Evolutionary conservation across 1,139 yeast genomes (phyloP).

Genomic region (Hyphopichia fennica): DNA sequence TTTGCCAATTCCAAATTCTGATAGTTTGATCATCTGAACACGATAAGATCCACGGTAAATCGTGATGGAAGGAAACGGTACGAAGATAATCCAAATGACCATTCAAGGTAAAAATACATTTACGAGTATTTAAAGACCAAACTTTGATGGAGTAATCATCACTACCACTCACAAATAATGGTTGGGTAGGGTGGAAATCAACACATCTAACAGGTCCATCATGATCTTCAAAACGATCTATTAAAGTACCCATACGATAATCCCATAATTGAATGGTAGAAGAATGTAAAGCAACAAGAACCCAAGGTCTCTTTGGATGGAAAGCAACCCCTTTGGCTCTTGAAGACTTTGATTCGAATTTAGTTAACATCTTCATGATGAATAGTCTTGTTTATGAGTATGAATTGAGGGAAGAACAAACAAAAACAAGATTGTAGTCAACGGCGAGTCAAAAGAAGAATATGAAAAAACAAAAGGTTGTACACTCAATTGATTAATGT

Average conservation of each 20-base stretch:
- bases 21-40: conserved; percentile 98
- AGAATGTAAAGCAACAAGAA: conserved; percentile 88
- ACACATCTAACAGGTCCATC: conserved; percentile 97
- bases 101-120: conserved; percentile 84
- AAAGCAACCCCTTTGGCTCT: conserved; percentile 98
- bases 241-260: conserved; percentile 97
- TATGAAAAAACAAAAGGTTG: no score
- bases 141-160: conserved; percentile 95
- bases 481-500: no score
- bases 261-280: conserved; percentile 98
- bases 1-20: conserved; percentile 99
- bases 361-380: conserved; percentile 93
- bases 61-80: conserved; percentile 92
- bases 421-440: conserved; percentile 1
- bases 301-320: conserved; percentile 98
- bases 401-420: background rate
- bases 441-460: no score
- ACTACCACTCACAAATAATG: conserved; percentile 94
- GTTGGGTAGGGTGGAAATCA: conserved; percentile 97
- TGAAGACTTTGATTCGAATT: conserved; percentile 97
- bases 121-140: conserved; percentile 92
- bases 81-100: conserved; percentile 97
- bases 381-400: background rate
- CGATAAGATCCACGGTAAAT: conserved; percentile 95
- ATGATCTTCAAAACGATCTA: conserved; percentile 96